Percentiles rank a stretch among this genome's conserved stretches.
Evolutionary conservation across 176 grass and related monocot species (phyloP).

Genomic region (Juncus inflexus): DNA sequence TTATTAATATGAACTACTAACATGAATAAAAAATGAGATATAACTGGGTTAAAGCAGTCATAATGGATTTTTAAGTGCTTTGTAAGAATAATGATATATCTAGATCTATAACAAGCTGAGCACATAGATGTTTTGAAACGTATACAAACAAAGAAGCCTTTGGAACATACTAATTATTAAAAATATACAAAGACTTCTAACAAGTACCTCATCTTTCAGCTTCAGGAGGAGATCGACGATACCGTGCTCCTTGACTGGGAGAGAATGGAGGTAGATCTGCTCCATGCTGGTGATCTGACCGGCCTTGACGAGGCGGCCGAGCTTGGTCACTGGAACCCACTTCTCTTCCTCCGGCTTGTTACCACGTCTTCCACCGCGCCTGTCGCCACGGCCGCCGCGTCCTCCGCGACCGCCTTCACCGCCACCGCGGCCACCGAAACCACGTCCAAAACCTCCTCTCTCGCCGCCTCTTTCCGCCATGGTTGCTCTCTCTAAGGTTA

Average conservation of each 20-base stretch:
- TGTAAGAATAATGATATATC: too few relatives aligned
- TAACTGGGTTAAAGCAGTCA: too few relatives aligned
- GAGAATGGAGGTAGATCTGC: slow-evolving; percentile 85
- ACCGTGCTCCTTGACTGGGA: slow-evolving; percentile 87
- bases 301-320: slow-evolving; percentile 78
- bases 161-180: neutral
- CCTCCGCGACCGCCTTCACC: slow-evolving; percentile 34
- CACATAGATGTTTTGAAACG: too few relatives aligned
- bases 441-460: slow-evolving; percentile 56
- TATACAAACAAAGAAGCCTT: neutral
- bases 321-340: slow-evolving; percentile 88
- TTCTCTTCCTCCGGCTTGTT: slow-evolving; percentile 71
- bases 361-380: slow-evolving; percentile 41
- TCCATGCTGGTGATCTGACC: slow-evolving; percentile 40
- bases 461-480: slow-evolving; percentile 73
- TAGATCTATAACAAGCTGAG: too few relatives aligned
- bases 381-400: slow-evolving; percentile 43
- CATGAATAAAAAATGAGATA: too few relatives aligned
- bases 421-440: slow-evolving; percentile 23
- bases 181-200: neutral
- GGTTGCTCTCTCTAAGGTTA: slow-evolving; percentile 12
- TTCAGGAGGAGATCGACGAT: slow-evolving; percentile 56
- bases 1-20: too few relatives aligned
- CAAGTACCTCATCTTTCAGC: slow-evolving; percentile 68
- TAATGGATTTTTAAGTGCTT: too few relatives aligned